Evolutionary conservation across 805 yeast species (phyloP).

Genomic region (Sungouiozyma intestinalis): DNA sequence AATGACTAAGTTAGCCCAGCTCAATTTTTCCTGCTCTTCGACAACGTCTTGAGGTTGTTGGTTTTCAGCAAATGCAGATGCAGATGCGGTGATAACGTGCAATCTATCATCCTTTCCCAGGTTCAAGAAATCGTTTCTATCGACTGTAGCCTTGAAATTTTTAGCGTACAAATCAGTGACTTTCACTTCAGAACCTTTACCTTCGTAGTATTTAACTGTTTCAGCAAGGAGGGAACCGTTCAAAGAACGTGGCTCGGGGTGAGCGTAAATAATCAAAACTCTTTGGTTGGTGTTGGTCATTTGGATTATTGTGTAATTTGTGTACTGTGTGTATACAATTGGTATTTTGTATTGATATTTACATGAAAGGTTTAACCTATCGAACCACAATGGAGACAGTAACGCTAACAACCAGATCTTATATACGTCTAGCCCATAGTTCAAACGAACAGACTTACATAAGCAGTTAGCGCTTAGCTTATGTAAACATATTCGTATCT

Average conservation of each 20-base stretch:
- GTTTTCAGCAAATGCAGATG: conserved; percentile 6
- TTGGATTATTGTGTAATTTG: too few species aligned
- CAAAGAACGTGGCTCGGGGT: conserved; percentile 20
- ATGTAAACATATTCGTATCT: too few species aligned
- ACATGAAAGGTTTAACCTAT: too few species aligned
- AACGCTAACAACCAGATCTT: too few species aligned
- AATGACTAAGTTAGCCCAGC: conserved; percentile 24
- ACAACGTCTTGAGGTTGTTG: conserved; percentile 20
- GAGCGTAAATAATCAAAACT: conserved; percentile 21
- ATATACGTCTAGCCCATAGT: too few species aligned
- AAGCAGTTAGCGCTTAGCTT: too few species aligned
- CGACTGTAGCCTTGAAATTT: conserved; percentile 17
- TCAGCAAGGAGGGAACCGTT: conserved; percentile 14
- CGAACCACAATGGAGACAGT: too few species aligned
- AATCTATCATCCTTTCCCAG: conserved; percentile 10
- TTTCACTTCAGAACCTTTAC: conserved; percentile 20
- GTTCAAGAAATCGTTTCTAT: conserved; percentile 15
- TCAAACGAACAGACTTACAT: too few species aligned
- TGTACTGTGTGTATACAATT: too few species aligned
- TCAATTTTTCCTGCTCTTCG: conserved; percentile 20
- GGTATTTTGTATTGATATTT: too few species aligned
- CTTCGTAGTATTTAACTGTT: conserved; percentile 11
- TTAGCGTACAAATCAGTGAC: conserved; percentile 19
- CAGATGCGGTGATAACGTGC: conserved; percentile 11
- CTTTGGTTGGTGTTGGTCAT: too few species aligned